Percentiles rank a stretch among this genome's conserved stretches.
Conservation (phyloP, 2,329 filamentous ascomycete species). For the Colletotrichum higginsianum region DNA sequence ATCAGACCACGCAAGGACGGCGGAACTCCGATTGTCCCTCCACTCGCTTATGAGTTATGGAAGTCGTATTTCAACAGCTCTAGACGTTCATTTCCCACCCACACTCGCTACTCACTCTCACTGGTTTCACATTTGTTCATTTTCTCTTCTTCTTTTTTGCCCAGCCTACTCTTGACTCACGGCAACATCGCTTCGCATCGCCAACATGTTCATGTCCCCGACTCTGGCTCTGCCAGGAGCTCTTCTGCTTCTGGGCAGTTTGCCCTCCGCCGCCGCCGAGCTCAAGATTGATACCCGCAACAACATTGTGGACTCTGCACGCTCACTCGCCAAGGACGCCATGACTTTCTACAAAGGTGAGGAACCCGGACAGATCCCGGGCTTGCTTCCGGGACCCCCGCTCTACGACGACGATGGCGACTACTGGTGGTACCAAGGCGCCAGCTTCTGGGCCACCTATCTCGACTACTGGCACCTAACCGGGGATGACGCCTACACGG, state of each 20-base stretch:
- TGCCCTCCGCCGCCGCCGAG: not conserved
- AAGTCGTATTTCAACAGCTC: not conserved
- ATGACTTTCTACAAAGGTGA: constrained; percentile 51
- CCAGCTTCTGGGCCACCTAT: constrained; percentile 51
- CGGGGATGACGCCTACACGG: constrained; percentile 67
- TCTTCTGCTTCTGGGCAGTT: not conserved
- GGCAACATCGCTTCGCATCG: not conserved
- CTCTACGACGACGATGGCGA: constrained; percentile 45
- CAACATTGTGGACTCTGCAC: constrained; percentile 43
- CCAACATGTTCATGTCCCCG: not conserved
- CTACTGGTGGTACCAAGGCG: constrained; percentile 56
- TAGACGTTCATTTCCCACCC: not conserved
- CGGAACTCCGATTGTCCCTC: not conserved
- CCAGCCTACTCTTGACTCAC: no score
- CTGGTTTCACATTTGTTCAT: not conserved
- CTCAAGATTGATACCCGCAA: constrained; percentile 35
- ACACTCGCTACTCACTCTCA: not conserved
- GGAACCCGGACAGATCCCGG: constrained; percentile 48
- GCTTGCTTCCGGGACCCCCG: constrained; percentile 49
- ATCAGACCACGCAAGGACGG: not conserved
- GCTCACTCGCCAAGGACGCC: constrained; percentile 49
- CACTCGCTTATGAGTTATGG: not conserved
- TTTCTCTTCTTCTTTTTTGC: no score
- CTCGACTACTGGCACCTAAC: constrained; percentile 59
- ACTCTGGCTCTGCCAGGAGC: not conserved